Percentiles rank a stretch among this genome's conserved stretches.
These are phyloP conservation scores for Pyricularia pennisetigena DNA, from an alignment of 2,329 filamentous ascomycete species.

Conservation along the genomic window DNA sequence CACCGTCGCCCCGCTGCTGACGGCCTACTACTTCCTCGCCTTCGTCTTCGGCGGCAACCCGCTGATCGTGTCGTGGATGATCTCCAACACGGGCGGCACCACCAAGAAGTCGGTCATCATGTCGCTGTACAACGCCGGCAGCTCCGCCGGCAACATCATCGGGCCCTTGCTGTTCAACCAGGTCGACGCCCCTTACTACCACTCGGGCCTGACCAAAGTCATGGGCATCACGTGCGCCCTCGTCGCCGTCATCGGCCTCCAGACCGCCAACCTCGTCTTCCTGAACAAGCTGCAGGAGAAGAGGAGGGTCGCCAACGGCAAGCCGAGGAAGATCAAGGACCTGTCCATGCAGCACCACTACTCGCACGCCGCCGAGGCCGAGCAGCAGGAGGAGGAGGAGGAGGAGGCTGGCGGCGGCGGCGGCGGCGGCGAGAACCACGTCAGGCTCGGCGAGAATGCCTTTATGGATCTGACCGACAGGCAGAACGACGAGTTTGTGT, in stretches of 20 bases:
- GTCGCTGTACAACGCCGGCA: conserved; percentile 53
- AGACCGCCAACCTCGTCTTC: conserved; percentile 42
- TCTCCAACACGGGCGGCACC: conserved; percentile 54
- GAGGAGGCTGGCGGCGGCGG: conserved; percentile 10
- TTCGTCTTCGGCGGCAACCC: conserved; percentile 59
- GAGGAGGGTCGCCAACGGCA: conserved; percentile 47
- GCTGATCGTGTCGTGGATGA: conserved; percentile 57
- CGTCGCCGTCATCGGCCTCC: conserved; percentile 39
- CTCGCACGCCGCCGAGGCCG: conserved; percentile 19
- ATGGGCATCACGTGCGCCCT: conserved; percentile 45
- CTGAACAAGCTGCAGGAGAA: conserved; percentile 47
- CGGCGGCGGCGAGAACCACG: too few species aligned
- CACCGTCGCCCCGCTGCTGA: conserved; percentile 36
- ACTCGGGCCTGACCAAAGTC: conserved; percentile 44
- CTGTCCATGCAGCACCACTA: conserved; percentile 49
- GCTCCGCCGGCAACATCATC: conserved; percentile 55
- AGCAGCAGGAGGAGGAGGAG: background rate
- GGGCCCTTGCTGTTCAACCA: conserved; percentile 53
- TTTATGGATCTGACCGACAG: conserved; percentile 54
- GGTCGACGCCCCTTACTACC: conserved; percentile 48
- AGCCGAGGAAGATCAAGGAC: conserved; percentile 48
- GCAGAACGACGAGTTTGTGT: conserved; percentile 60
- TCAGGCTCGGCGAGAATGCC: conserved; percentile 34
- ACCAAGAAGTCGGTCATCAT: conserved; percentile 51
- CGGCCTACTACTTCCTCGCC: conserved; percentile 54